Evolutionary conservation across 2,329 filamentous ascomycete genomes (phyloP).

Genomic region (Cladosporium colombiae): DNA sequence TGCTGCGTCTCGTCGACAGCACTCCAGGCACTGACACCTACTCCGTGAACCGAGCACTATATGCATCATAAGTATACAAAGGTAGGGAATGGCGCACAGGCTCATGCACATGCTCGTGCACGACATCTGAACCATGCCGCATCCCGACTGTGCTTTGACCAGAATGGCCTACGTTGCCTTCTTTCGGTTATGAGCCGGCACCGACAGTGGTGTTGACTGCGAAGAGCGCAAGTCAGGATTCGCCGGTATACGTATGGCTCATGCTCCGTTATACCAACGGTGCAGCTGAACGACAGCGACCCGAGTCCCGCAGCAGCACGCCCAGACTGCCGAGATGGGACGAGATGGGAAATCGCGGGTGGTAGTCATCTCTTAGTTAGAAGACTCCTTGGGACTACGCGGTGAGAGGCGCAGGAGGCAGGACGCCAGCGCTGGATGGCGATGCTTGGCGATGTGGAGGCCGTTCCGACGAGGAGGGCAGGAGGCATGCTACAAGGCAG

Average conservation of each 20-base stretch:
- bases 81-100: not conserved
- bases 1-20: too few species aligned
- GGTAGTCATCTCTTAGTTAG: not conserved
- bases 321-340: not conserved
- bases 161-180: not conserved
- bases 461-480: not conserved
- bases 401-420: not conserved
- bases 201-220: not conserved
- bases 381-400: not conserved
- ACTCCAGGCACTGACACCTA: too few species aligned
- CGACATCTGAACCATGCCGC: not conserved
- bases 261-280: not conserved
- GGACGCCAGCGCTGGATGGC: not conserved
- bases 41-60: not conserved
- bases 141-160: not conserved
- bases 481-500: not conserved
- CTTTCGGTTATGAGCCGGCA: not conserved
- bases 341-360: not conserved
- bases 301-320: not conserved
- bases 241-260: not conserved
- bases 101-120: not conserved
- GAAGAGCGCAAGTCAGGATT: too few species aligned
- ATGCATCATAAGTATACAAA: not conserved
- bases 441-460: not conserved
- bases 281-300: not conserved